These are phyloP conservation scores for Mortierella hygrophila DNA, from an alignment of 192 early-diverging fungal genomes.

Conservation along the genomic window DNA sequence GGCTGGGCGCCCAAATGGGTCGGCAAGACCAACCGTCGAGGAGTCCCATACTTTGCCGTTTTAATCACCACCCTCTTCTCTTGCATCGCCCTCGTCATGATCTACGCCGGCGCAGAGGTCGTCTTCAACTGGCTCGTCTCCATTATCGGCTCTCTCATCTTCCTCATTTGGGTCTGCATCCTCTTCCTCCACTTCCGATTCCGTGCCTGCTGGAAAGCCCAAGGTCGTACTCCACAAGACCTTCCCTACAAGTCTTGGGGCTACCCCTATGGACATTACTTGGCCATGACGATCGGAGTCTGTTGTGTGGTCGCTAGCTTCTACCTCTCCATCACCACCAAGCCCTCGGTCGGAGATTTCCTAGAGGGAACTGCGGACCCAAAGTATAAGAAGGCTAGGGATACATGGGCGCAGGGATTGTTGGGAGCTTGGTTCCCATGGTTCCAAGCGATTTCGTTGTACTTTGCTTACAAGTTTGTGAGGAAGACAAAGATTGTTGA, in stretches of 20 bases:
- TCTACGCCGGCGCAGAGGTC: conserved; percentile 67
- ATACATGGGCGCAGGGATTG: conserved; percentile 61
- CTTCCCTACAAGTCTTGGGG: conserved; percentile 82
- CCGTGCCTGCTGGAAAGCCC: conserved; percentile 79
- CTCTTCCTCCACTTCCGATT: conserved; percentile 85
- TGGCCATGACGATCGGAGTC: conserved; percentile 70
- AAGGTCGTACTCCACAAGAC: conserved; percentile 68
- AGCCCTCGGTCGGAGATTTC: conserved; percentile 59
- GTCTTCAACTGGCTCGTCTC: conserved; percentile 77
- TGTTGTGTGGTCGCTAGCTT: conserved; percentile 69
- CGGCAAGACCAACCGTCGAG: conserved; percentile 54
- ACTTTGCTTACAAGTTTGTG: conserved; percentile 73
- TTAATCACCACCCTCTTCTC: conserved; percentile 68
- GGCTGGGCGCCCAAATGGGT: conserved; percentile 71
- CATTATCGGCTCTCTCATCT: conserved; percentile 79
- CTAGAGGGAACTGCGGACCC: conserved; percentile 66
- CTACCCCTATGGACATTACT: conserved; percentile 80
- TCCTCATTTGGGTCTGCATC: conserved; percentile 89
- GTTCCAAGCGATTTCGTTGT: conserved; percentile 71
- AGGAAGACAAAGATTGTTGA: conserved; percentile 75
- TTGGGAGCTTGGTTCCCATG: conserved; percentile 74
- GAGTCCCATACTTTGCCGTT: conserved; percentile 72
- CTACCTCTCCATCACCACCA: conserved; percentile 63
- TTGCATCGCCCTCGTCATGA: conserved; percentile 66
- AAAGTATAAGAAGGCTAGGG: conserved; percentile 51